Base-by-base conservation (phyloP, 108 stramenopile genomes). In the Skeletonema costatum region DNA sequence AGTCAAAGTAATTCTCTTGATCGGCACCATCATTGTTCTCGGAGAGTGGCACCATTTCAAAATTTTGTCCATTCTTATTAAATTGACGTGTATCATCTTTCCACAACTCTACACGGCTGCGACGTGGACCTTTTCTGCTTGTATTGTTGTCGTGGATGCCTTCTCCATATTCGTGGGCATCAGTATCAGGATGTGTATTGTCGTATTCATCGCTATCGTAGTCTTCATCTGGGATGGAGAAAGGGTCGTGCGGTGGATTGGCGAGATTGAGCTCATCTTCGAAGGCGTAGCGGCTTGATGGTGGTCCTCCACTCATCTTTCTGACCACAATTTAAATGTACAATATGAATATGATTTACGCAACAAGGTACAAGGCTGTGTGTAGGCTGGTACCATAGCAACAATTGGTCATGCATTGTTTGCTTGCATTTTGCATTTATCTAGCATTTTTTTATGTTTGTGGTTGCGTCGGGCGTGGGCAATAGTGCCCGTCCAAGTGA, bases 81-180 rank as follows among this genome's bases (percentile, higher is more conserved):
- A 33, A 21, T 33, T 39, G 21, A 29, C 58, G 70, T 39, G 38
- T 50, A 8, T 74, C 64, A 65, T 74, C 63, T 53, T 64, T 16
- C 63, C 64, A 74, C 29, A 65, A 36, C 29, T 74, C 73, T 32
- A 74, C 33, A 6, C 50, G n/a, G 7, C 5, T 51, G 41, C 19
- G 50, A 1, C 50, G 19, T 17, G 50, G 5, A 1, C n/a, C 50
- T 51, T 7, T 51, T 51, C 3, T 21, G 5, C 7, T 46, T 8
- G 9, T 21, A 21, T 51, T 51, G 50, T 31, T 30, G 44, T 5
- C 3, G 1, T 4, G 29, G 6, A 6, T 63, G 3, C 10, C 12
- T 63, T 64, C 48, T 29, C 42, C 48, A 12, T 65, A 32, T 62
- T 65, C 64, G 51, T 56, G 2, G 51, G 32, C 46, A 53, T 53